Evolutionary conservation across 2,329 filamentous ascomycete genomes (phyloP), one percentile per base, ranked within the genome.

Genomic region (Monosporascus cannonballus): DNA sequence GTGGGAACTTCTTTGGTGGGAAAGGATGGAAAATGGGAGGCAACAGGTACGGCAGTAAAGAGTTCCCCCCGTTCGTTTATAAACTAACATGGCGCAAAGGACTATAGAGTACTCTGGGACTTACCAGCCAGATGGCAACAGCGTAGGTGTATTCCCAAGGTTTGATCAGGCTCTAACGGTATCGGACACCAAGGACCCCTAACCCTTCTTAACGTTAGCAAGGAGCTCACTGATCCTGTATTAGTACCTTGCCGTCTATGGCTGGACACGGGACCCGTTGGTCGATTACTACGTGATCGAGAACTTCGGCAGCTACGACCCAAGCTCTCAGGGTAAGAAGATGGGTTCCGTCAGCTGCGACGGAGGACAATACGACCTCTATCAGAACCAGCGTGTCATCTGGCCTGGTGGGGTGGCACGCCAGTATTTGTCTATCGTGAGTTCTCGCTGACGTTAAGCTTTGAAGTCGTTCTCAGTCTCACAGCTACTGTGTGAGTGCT

Each of bases 41-140:
- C 18, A 37, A 55, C 2, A 53, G 56, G 55, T 59, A 53, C 9
- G 27, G 3, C 27, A 27, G 27, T 9, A 57, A 50, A n/a, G 27
- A 25, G 27, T 22, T 34, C 3, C 7, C 17, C 50, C 11, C 36
- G 38, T 15, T 39, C 52, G 34, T 37, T 15, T 30, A 54, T 53
- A 44, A 53, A 51, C 51, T 49, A n/a, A 51, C 44, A 22, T 24
- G 8, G 5, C 14, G 8, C 3, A 3, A 51, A 77, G 76, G 27
- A 69, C 65, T 50, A 78, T 81, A 62, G 73, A 66, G 55, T 81
- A 78, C 70, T 69, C 66, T 14, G 78, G 73, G 41, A 69, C 66
- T 38, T 80, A 73, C 70, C 69, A 62, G 52, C 71, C 74, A 51
- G 70, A 69, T 52, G 76, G 76, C 56, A 79, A 80, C 69, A 69